Percentiles rank a stretch among this genome's conserved stretches.
These are phyloP conservation scores for Cunninghamia lanceolata DNA, from an alignment of 75 land plant genomes.

Conservation along the genomic window DNA sequence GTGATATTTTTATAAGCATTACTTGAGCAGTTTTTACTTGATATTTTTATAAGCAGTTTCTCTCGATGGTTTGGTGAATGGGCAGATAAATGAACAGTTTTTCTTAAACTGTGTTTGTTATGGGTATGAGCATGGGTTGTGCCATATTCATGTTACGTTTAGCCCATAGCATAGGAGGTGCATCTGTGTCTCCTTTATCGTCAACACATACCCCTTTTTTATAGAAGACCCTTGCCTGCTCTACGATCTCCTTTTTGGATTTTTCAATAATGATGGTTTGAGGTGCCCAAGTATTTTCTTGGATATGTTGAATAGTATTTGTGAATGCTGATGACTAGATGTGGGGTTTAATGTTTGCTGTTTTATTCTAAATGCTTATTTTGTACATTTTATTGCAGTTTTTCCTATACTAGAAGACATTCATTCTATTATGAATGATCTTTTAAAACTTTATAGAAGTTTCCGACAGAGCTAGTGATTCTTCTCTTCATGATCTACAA, in stretches of 20 bases:
- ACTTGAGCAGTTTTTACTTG: background rate
- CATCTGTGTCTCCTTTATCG: background rate
- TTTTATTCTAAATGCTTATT: background rate
- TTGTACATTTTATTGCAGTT: conserved; percentile 3
- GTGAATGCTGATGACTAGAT: background rate
- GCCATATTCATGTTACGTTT: background rate
- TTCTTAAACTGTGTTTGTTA: background rate
- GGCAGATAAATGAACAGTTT: background rate
- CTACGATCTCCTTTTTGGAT: background rate
- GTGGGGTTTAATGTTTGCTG: background rate
- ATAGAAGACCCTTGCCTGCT: background rate
- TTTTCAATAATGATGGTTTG: background rate
- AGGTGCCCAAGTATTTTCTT: background rate
- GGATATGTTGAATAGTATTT: background rate
- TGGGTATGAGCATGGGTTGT: background rate
- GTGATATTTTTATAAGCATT: background rate
- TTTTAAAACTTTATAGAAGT: conserved; percentile 4
- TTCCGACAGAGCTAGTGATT: background rate
- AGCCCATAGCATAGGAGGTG: background rate
- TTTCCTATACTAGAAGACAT: conserved; percentile 8
- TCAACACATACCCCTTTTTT: background rate
- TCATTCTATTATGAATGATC: conserved; percentile 7
- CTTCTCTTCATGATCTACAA: background rate
- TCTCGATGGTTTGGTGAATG: background rate
- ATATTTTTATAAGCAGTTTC: background rate